A percentile compares a stretch with the other conserved stretches of the same genome.
Conservation (phyloP, 169 alveolate species). For the Perkinsus chesapeaki region DNA sequence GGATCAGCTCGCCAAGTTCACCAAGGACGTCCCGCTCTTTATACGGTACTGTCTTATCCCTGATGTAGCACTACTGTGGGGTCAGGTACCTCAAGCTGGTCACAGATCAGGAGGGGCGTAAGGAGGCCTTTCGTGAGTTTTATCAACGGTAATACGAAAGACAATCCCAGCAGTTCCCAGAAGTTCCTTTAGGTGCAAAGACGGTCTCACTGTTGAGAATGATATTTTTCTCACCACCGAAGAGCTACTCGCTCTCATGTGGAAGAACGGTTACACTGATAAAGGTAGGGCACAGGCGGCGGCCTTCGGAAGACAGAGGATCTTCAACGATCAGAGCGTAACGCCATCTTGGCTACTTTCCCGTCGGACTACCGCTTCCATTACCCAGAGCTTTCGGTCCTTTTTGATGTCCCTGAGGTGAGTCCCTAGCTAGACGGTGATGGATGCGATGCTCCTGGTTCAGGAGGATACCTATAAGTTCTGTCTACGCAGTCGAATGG, state of each 20-base stretch:
- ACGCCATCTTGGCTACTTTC: not conserved
- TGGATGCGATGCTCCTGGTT: no score
- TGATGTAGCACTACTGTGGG: not conserved
- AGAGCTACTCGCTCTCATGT: constrained; percentile 9
- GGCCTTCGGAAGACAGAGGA: not conserved
- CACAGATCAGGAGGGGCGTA: constrained; percentile 6
- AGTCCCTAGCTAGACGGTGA: no score
- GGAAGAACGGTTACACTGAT: constrained; percentile 10
- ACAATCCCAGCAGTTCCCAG: not conserved
- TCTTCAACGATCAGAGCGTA: not conserved
- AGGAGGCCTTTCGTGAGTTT: constrained; percentile 6
- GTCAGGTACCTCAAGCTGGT: constrained; percentile 7
- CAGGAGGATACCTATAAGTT: constrained; percentile 15
- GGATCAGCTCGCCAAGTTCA: constrained; percentile 8
- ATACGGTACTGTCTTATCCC: not conserved
- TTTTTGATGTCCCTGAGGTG: not conserved
- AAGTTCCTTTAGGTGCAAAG: not conserved
- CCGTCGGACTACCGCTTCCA: constrained; percentile 14
- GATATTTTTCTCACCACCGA: constrained; percentile 9
- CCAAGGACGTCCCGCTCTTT: not conserved
- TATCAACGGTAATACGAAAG: not conserved
- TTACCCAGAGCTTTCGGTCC: constrained; percentile 10
- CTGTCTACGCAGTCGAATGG: constrained; percentile 1
- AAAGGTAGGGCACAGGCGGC: not conserved
- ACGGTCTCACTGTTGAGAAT: constrained; percentile 11